Evolutionary conservation across 805 yeast genomes (phyloP), one percentile per base, ranked within the genome.

Genomic region (Nakazawaea peltata): DNA sequence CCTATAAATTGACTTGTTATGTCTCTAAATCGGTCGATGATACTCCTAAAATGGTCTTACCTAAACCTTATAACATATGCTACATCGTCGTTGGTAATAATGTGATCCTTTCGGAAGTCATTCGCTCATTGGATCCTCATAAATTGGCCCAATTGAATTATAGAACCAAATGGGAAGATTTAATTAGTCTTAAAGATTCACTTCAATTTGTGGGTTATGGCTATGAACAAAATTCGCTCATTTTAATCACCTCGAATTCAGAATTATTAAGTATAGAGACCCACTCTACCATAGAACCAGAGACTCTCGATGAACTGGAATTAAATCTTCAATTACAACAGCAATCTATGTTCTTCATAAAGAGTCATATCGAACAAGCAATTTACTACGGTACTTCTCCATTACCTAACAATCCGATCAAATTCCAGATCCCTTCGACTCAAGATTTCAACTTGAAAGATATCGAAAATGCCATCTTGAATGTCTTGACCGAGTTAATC

Each of bases 281-380:
- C 22, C 62, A 61, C 5, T 48, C 44, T 2, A 44, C 44, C 1
- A 51, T 44, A 4, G 39, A 45, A 1, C 36, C 37, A 4, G 45
- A 41, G 4, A 53, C 47, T 16, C 47, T 55, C 9, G 38, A 23
- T 14, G 33, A 33, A n/a, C 28, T 30, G 32, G 41, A 33, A 9
- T 29, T 33, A 28, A 33, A 29, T 16, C 33, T 37, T 28, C 25
- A 33, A 26, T 33, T 37, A 8, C 42, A 43, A n/a, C 37, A 45
- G 11, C 44, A 50, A 19, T 34, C 47, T n/a, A 37, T 37, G 34
- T 12, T 29, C 3, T 65, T 77, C 31, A 63, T 83, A 23, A 79
- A 78, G 49, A 71, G 85, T 0, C 88, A 79, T 46, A 72, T 90
- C 16, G 92, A 81, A 44, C 97, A 88, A 55, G 95, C 88, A 0